phyloP scores from a whole-genome alignment of 768 basidiomycete genomes.

The Strobilomyces dryophilus region DNA sequence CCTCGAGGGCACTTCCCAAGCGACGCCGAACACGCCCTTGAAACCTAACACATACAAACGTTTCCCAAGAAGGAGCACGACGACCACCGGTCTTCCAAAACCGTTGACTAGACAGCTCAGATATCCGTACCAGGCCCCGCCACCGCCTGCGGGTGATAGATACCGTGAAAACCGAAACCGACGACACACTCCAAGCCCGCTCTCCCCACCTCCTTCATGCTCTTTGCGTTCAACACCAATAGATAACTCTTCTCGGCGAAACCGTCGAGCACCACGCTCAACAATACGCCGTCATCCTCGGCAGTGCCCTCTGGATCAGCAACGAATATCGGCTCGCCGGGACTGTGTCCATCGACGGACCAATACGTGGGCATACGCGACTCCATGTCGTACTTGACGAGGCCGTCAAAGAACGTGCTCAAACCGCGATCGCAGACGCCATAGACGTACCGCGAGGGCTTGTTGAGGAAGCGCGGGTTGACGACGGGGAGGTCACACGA shows the following conservation, averaged over 20 bases:
- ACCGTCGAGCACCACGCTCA: conserved; percentile 36
- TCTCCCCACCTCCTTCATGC: conserved; percentile 34
- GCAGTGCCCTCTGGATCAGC: conserved; percentile 22
- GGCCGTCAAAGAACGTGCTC: conserved; percentile 32
- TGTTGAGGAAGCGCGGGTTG: conserved; percentile 29
- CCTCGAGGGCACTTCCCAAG: too few relatives aligned
- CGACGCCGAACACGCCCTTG: too few relatives aligned
- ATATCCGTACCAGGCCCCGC: conserved; percentile 18
- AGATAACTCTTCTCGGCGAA: conserved; percentile 30
- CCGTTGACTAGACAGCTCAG: conserved; percentile 5
- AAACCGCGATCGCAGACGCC: conserved; percentile 25
- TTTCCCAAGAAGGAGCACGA: background rate
- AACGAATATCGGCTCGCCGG: conserved; percentile 38
- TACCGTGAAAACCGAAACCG: conserved; percentile 37
- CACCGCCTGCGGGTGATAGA: conserved; percentile 11
- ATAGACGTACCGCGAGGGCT: conserved; percentile 32
- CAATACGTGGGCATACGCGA: conserved; percentile 23
- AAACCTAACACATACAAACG: background rate
- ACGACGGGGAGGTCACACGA: conserved; percentile 36
- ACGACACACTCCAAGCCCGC: conserved; percentile 32
- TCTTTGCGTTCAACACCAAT: conserved; percentile 34
- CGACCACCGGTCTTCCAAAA: background rate
- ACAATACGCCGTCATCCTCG: conserved; percentile 36
- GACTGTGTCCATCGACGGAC: conserved; percentile 27
- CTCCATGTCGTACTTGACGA: conserved; percentile 35